Evolutionary conservation across 2,329 filamentous ascomycete genomes (phyloP).

Genomic region (Cryphonectria nitschkei): DNA sequence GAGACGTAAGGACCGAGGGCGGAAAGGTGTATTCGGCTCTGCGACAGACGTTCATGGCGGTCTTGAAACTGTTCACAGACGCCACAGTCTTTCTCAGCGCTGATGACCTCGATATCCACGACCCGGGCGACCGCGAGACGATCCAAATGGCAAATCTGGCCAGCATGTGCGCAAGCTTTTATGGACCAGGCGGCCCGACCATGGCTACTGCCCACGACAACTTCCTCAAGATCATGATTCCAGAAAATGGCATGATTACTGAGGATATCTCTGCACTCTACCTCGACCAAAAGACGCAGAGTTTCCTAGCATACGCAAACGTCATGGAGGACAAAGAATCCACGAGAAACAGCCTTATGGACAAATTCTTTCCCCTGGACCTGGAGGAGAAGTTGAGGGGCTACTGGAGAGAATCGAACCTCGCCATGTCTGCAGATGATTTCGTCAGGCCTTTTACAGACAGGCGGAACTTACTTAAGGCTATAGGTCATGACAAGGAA

Average conservation of each 20-base stretch:
- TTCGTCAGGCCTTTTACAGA: conserved; percentile 49
- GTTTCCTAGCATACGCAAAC: conserved; percentile 58
- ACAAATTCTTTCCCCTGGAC: conserved; percentile 59
- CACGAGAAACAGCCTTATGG: conserved; percentile 54
- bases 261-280: conserved; percentile 48
- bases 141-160: conserved; percentile 55
- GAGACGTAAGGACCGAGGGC: conserved; percentile 39
- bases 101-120: conserved; percentile 44
- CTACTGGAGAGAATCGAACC: conserved; percentile 45
- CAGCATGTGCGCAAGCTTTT: conserved; percentile 39
- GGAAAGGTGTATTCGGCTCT: conserved; percentile 41
- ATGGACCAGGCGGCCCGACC: conserved; percentile 39
- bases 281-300: conserved; percentile 52
- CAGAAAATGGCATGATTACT: conserved; percentile 44
- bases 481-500: conserved; percentile 54
- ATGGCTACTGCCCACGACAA: conserved; percentile 49
- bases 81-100: conserved; percentile 38
- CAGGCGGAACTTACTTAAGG: conserved; percentile 52
- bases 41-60: conserved; percentile 39
- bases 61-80: conserved; percentile 41
- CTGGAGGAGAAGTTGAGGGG: conserved; percentile 55
- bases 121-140: conserved; percentile 43
- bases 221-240: conserved; percentile 49
- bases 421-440: conserved; percentile 53
- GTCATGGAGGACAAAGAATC: conserved; percentile 52